Conservation (phyloP, 2,329 filamentous ascomycete species). For the Scorias spongiosa region DNA sequence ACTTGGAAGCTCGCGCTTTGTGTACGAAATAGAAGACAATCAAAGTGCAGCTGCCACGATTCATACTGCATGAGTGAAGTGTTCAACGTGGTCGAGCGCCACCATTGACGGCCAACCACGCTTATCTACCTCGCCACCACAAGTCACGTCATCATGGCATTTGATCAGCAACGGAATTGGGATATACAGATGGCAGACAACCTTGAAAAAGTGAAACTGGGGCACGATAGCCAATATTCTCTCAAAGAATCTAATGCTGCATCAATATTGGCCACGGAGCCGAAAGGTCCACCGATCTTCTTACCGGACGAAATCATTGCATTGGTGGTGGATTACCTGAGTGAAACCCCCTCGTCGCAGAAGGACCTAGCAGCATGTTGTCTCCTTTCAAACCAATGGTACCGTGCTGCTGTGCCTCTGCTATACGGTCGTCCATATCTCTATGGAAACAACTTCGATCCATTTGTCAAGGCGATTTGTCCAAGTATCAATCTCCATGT, state of each 20-base stretch:
- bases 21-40: too few species aligned
- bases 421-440: constrained; percentile 40
- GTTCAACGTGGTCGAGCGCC: too few species aligned
- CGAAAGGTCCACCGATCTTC: constrained; percentile 18
- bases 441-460: constrained; percentile 35
- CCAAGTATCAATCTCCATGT: constrained; percentile 35
- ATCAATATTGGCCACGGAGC: neutral
- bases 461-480: constrained; percentile 40
- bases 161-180: constrained; percentile 22
- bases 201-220: constrained; percentile 12
- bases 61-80: too few species aligned
- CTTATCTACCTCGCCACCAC: too few species aligned
- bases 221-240: constrained; percentile 3
- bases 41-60: too few species aligned
- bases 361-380: constrained; percentile 35
- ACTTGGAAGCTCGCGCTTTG: too few species aligned
- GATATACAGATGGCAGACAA: constrained; percentile 21
- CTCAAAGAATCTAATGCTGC: constrained; percentile 1
- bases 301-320: constrained; percentile 41
- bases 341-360: constrained; percentile 27
- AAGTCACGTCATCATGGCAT: constrained; percentile 12
- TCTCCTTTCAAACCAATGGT: constrained; percentile 41
- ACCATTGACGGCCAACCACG: too few species aligned
- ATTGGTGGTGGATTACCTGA: constrained; percentile 32
- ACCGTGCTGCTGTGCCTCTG: constrained; percentile 33